These are phyloP conservation scores for Podospora appendiculata DNA, from an alignment of 495 filamentous ascomycete species.

Conservation along the genomic window DNA sequence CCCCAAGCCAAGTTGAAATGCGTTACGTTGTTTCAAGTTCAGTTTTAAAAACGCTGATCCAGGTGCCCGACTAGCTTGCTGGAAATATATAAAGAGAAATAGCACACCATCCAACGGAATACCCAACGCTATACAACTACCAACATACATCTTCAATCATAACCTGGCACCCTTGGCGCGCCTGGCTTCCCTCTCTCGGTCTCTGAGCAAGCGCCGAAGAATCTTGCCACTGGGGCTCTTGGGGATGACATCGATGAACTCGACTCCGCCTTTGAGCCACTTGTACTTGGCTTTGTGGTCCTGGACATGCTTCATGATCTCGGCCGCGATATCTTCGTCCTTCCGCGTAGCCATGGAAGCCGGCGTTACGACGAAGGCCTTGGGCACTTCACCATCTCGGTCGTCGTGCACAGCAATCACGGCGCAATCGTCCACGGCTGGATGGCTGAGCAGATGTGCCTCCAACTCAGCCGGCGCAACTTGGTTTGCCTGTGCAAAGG, in stretches of 20 bases:
- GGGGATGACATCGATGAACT: conserved; percentile 68
- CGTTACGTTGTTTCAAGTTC: no score
- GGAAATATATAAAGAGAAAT: no score
- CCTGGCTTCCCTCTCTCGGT: conserved; percentile 66
- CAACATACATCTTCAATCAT: conserved; percentile 8
- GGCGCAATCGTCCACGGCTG: conserved; percentile 71
- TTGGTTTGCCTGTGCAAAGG: conserved; percentile 60
- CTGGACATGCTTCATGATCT: conserved; percentile 70
- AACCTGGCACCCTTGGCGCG: conserved; percentile 51
- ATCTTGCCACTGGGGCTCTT: conserved; percentile 96
- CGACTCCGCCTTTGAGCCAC: conserved; percentile 79
- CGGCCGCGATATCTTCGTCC: conserved; percentile 41
- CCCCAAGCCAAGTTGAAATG: no score
- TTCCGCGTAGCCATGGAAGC: conserved; percentile 50
- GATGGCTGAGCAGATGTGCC: conserved; percentile 77
- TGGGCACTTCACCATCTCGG: conserved; percentile 72
- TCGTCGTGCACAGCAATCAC: conserved; percentile 77
- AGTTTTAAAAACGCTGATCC: no score
- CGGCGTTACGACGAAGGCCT: conserved; percentile 78
- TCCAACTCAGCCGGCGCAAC: conserved; percentile 89
- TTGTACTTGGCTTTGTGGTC: conserved; percentile 82
- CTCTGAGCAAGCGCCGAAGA: conserved; percentile 67
- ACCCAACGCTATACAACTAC: not conserved
- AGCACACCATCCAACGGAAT: not conserved
- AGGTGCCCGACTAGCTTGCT: no score